Evolutionary conservation across 1,284 basidiomycete species (phyloP), one percentile per base, ranked within the genome.

Genomic region (Irpex lacteus): DNA sequence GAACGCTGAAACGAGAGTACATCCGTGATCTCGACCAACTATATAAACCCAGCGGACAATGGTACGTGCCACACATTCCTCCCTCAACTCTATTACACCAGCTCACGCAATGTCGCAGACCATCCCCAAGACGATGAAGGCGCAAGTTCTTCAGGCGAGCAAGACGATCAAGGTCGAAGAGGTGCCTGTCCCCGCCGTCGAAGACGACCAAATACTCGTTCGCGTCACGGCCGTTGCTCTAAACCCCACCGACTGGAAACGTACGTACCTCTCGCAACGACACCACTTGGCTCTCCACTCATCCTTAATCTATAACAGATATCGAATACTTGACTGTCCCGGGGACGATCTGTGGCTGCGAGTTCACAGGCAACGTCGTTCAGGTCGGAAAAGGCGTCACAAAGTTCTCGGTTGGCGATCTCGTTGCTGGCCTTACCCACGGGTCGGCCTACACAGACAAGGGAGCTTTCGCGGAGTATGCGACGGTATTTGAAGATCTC

Each of bases 381-480:
- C 61, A 70, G 47, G 64, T 67, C 40, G 72, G 71, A 26, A 69
- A 62, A 55, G 65, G 65, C 50, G 68, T 71, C 47, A 63, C 66
- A 1, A 60, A 26, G 19, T 61, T 66, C 50, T 40, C 57, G 4
- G 61, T 71, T 9, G 72, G 69, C n/a, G 69, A 72, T 64, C 63
- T 66, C 53, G 71, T 72, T 52, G 67, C 71, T 0, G 70, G 67
- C 0, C 68, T 70, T 53, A 64, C 68, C 13, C 66, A 66, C 18
- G 72, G 72, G 1, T 65, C 64, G 5, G 54, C 34, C 8, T 70
- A 63, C 55, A 57, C 60, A 1, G 68, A 69, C 59, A 70, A 60
- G 72, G 76, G 77, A 65, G 73, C 76, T 5, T 77, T 74, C 66
- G 77, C 78, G 5, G 75, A 83, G 67, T 82, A 80, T 68, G 67